These are phyloP conservation scores for Ogataea allantospora DNA, from an alignment of 805 yeast genomes.

Conservation along the genomic window DNA sequence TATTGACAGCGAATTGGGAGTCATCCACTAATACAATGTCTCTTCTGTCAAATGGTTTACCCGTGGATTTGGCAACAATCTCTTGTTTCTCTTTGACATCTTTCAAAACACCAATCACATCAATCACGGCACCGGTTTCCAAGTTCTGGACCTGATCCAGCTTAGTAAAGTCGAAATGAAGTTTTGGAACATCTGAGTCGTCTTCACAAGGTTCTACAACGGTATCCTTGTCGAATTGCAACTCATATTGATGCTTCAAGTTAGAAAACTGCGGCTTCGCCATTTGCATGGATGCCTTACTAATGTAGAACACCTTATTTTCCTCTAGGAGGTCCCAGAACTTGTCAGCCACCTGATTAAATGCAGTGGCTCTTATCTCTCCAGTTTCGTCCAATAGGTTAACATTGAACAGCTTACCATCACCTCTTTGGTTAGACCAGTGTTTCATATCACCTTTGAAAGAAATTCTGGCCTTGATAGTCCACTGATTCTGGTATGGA, in stretches of 20 bases:
- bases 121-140: constrained; percentile 72
- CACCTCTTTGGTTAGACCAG: constrained; percentile 84
- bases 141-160: constrained; percentile 62
- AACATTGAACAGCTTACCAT: constrained; percentile 85
- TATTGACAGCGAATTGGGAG: constrained; percentile 66
- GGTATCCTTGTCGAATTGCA: constrained; percentile 77
- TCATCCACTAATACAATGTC: constrained; percentile 86
- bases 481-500: constrained; percentile 90
- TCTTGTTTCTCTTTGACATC: constrained; percentile 73
- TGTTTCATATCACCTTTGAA: constrained; percentile 84
- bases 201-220: constrained; percentile 62
- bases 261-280: constrained; percentile 86
- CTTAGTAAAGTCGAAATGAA: constrained; percentile 72
- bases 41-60: constrained; percentile 89
- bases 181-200: constrained; percentile 68
- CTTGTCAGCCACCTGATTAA: constrained; percentile 81
- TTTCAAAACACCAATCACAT: constrained; percentile 84
- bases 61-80: constrained; percentile 82
- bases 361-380: constrained; percentile 94
- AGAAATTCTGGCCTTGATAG: constrained; percentile 88
- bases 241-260: constrained; percentile 84
- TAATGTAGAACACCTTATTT: constrained; percentile 83
- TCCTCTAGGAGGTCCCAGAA: constrained; percentile 76
- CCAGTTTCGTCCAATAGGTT: constrained; percentile 91
- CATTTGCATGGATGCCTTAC: constrained; percentile 75